phyloP scores from a whole-genome alignment of 108 stramenopile species.

The Cyclostephanos tholiformis region DNA sequence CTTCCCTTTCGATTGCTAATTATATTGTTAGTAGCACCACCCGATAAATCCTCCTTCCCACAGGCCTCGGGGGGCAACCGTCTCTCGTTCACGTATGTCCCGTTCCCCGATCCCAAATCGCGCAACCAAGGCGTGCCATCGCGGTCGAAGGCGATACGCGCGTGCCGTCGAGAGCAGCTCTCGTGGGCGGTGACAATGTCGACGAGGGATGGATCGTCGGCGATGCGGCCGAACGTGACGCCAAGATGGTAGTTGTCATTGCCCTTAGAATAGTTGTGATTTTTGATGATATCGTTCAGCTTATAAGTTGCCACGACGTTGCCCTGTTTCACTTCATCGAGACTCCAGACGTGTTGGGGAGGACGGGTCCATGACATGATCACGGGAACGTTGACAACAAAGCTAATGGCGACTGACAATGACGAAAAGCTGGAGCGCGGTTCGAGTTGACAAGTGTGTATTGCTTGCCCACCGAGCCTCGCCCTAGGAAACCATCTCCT shows the following conservation, averaged over 20 bases:
- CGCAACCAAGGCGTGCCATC: constrained; percentile 63
- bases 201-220: constrained; percentile 47
- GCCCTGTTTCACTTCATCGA: constrained; percentile 53
- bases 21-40: constrained; percentile 5
- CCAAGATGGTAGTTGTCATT: not conserved
- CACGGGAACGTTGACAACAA: constrained; percentile 1
- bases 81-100: constrained; percentile 68
- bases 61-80: constrained; percentile 56
- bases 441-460: too few relatives aligned
- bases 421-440: too few relatives aligned
- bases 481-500: too few relatives aligned
- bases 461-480: too few relatives aligned
- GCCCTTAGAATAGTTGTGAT: not conserved
- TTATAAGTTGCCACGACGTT: constrained; percentile 26
- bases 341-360: constrained; percentile 26
- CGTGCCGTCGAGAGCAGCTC: constrained; percentile 74
- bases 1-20: constrained; percentile 46
- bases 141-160: constrained; percentile 75
- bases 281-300: constrained; percentile 19
- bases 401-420: too few relatives aligned
- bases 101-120: constrained; percentile 72
- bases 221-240: constrained; percentile 70
- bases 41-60: constrained; percentile 41
- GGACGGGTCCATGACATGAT: constrained; percentile 31
- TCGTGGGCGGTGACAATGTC: constrained; percentile 69